phyloP scores from a whole-genome alignment of 2,329 filamentous ascomycete species.

The Tolypocladium ophioglossoides region DNA sequence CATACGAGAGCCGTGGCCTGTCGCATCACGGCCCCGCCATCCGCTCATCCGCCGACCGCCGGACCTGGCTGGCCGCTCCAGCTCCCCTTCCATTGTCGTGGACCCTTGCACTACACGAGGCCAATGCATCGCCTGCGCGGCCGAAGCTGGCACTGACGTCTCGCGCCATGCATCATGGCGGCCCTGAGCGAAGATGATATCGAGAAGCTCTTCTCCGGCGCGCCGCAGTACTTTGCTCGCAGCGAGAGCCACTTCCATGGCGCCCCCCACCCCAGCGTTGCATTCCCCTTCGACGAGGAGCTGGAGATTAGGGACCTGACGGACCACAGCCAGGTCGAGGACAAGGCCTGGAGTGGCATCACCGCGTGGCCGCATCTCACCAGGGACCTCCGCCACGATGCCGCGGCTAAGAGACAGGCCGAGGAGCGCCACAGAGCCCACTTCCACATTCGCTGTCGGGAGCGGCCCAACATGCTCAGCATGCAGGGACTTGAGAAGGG shows the following conservation, averaged over 20 bases:
- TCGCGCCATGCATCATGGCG: conserved; percentile 26
- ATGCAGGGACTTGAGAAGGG: conserved; percentile 63
- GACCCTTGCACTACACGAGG: background rate
- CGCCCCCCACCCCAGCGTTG: conserved; percentile 51
- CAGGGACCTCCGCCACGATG: conserved; percentile 34
- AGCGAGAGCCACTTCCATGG: conserved; percentile 48
- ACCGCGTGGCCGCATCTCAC: conserved; percentile 55
- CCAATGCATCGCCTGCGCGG: background rate
- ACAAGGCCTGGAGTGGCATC: conserved; percentile 51
- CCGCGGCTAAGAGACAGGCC: conserved; percentile 29
- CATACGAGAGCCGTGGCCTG: background rate
- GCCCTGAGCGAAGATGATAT: conserved; percentile 48
- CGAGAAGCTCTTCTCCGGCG: conserved; percentile 64
- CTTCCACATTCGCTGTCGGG: conserved; percentile 47
- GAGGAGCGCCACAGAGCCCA: conserved; percentile 39
- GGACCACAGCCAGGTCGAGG: conserved; percentile 53
- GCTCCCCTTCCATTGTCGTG: background rate
- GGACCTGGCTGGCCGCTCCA: background rate
- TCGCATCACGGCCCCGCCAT: background rate
- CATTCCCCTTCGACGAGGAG: conserved; percentile 57
- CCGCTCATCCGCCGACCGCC: background rate
- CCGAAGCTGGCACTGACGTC: background rate
- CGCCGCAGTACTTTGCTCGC: conserved; percentile 59
- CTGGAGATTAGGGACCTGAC: conserved; percentile 51
- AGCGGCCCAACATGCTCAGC: conserved; percentile 61